Base-by-base conservation (phyloP, 345 rosid genomes). In the Hypericum androsaemum region DNA sequence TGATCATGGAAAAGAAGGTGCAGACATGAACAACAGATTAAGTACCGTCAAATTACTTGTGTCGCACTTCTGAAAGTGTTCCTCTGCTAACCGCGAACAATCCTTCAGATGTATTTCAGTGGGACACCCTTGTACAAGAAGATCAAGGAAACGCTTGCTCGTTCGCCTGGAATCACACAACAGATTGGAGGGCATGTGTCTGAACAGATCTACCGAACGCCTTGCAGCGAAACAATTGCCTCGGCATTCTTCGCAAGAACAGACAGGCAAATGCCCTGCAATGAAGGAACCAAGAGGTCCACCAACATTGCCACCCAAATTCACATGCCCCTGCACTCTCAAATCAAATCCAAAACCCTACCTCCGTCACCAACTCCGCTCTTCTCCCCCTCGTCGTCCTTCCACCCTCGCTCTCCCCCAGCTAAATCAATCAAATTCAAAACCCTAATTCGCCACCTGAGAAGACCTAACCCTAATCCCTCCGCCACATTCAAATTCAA, bases 51-150 rank as follows among this genome's bases (percentile, higher is more conserved):
- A 73, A 58, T 63, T 80, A 54, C 67, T 78, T 53, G 86, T 72
- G 76, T 84, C 94, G 62, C 86, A 77, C 41, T 52, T 56, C 41
- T 61, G 66, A 43, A 88, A 83, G 32, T 82, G 63, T 58, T 84
- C 80, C 68, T 92, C 98, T 6, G 89, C 69, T 54, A 92, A 61
- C 98, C 98, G 82, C 12, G 98, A 88, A 52, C 95, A 84, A 64
- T 92, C 89, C 41, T 63, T 76, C 38, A 90, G 53, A 49, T 81
- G 70, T 45, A 87, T 70, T 57, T 75, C 96, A 1, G 84, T 62
- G 38, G 96, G 98, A 4, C 77, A 74, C 55, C 89, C 95, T 39
- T 56, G 48, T 32, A 74, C 62, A 56, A 90, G 82, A 54, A 84
- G 81, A 47, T 70, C 64, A 39, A 90, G 68, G 53, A 82, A 53